Conservation (phyloP, 345 rosid genomes). For the Ceriops decandra region DNA sequence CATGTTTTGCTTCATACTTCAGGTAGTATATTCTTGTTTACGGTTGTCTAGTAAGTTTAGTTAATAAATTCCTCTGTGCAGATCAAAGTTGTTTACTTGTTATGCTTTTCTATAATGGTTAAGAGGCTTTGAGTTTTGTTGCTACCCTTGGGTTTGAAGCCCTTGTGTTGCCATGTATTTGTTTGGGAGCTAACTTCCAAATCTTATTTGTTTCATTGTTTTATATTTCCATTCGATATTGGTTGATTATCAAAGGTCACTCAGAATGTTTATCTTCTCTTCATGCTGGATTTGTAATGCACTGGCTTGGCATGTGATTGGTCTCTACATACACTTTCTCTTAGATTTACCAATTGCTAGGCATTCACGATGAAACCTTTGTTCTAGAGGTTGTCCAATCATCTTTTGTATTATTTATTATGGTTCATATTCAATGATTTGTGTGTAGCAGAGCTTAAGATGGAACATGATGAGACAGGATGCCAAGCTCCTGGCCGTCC, state of each 20-base stretch:
- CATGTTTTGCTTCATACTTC: no score
- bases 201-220: no score
- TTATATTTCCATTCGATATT: no score
- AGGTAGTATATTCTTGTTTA: no score
- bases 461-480: constrained; percentile 93
- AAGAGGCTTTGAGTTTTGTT: no score
- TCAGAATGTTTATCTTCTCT: background rate
- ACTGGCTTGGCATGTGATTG: background rate
- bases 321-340: background rate
- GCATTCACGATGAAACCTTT: background rate
- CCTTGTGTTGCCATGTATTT: background rate
- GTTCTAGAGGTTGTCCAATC: background rate
- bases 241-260: background rate
- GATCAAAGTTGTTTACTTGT: no score
- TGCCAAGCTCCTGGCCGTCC: constrained; percentile 87
- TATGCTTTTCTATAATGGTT: no score
- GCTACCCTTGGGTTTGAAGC: background rate
- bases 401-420: background rate
- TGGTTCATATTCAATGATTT: background rate
- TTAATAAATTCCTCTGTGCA: no score
- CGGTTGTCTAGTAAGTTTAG: no score
- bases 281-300: background rate
- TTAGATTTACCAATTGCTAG: background rate
- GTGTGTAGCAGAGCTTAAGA: constrained; percentile 42
- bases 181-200: background rate